Evolutionary conservation across 1,284 basidiomycete genomes (phyloP), one percentile per base, ranked within the genome.

Genomic region (Cryptococcus wingfieldii): DNA sequence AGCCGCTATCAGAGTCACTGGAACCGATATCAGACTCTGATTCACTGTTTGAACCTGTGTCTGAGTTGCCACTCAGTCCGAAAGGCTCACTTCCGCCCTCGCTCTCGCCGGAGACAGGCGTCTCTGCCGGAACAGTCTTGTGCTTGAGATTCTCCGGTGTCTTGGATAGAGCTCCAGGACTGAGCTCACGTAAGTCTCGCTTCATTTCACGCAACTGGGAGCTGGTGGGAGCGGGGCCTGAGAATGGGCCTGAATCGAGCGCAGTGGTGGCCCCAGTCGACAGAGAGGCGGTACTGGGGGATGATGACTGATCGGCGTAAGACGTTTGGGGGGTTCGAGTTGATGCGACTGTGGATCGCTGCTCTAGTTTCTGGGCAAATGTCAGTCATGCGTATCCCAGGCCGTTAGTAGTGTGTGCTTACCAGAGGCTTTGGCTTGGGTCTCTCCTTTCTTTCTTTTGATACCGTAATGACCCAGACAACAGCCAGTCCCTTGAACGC

Each of bases 381-480:
- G 38, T 51, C 27, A 42, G 28, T 19, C 25, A 23, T 51, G 27
- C 19, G 41, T 25, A 38, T 50, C 7, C 19, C 16, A 19, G n/a
- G n/a, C 23, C 23, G 23, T 23, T 2, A 12, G 44, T n/a, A 19
- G 14, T n/a, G 38, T 13, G 38, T 4, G 45, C 55, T 51, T 37
- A 60, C 58, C 44, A 60, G 37, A 5, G 58, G 58, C 37, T 54
- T 23, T 4, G 58, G 58, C 25, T 45, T 56, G 16, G 19, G 41
- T n/a, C 49, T 48, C 16, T 41, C 44, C 42, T 45, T 45, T 5
- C 13, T 31, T 23, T 47, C 50, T 16, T 39, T 31, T 12, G 54
- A 46, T 16, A 38, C 28, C 16, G 50, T 37, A 37, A 56, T n/a
- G 9, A 45, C 39, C 58, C 58, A 56, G 5, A 48, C 37, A 5